These are phyloP conservation scores for Auriscalpium vulgare DNA, from an alignment of 768 basidiomycete species.

Conservation along the genomic window DNA sequence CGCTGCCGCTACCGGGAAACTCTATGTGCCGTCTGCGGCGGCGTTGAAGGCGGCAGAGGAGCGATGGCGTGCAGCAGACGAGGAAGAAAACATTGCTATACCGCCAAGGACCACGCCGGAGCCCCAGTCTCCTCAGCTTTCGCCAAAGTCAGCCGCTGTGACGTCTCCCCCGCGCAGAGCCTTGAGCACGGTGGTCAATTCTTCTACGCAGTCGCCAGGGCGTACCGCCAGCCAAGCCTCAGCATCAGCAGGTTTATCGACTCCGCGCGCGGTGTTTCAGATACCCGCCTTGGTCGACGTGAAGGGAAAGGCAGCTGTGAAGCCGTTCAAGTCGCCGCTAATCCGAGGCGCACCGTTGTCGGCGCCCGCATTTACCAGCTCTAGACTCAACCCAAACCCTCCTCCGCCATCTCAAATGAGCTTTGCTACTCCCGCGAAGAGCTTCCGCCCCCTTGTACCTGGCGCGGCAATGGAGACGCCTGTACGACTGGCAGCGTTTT, in stretches of 20 bases:
- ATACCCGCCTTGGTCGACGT: background rate
- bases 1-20: slow-evolving; percentile 6
- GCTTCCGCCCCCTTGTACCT: background rate
- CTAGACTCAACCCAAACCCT: background rate
- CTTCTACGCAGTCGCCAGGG: background rate
- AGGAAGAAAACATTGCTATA: background rate
- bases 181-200: background rate
- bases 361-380: background rate
- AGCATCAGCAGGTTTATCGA: background rate
- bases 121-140: background rate
- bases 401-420: background rate
- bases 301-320: background rate
- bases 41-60: slow-evolving; percentile 4
- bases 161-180: background rate
- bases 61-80: background rate
- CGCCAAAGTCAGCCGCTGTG: background rate
- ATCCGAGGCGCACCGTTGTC: background rate
- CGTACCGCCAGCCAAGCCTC: background rate
- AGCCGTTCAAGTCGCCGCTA: slow-evolving; percentile 12
- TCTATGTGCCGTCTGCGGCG: slow-evolving; percentile 5
- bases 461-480: background rate
- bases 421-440: slow-evolving; percentile 2
- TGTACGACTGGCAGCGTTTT: background rate
- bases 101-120: background rate
- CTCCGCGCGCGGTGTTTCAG: slow-evolving; percentile 2